A percentile compares a stretch with the other conserved stretches of the same genome.
These are phyloP conservation scores for Hanseniaspora uvarum DNA, from an alignment of 1,139 yeast genomes.

Conservation along the genomic window DNA sequence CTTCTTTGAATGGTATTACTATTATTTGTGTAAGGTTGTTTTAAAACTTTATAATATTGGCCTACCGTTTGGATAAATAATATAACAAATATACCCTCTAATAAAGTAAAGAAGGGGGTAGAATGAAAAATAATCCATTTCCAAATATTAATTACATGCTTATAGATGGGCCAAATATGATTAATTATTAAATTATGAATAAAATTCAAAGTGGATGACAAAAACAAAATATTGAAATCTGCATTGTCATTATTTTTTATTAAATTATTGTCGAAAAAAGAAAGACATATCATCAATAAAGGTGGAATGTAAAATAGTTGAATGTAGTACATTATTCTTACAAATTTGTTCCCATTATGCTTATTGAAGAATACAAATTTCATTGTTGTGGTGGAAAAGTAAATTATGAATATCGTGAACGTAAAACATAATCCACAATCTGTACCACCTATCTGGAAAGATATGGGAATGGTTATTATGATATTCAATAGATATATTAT, in stretches of 20 bases:
- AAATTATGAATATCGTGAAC: conserved; percentile 57
- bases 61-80: conserved; percentile 85
- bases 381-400: conserved; percentile 57
- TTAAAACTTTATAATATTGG: conserved; percentile 64
- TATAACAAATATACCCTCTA: conserved; percentile 88
- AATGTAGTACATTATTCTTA: conserved; percentile 55
- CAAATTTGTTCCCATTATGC: conserved; percentile 40
- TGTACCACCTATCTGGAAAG: conserved; percentile 91
- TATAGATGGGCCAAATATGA: conserved; percentile 20
- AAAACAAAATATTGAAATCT: conserved; percentile 18
- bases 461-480: conserved; percentile 76
- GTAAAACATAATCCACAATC: conserved; percentile 84
- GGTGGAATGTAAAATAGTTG: conserved; percentile 82
- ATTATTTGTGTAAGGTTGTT: conserved; percentile 31
- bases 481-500: conserved; percentile 55
- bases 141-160: conserved; percentile 49
- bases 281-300: conserved; percentile 59
- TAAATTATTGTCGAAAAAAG: conserved; percentile 38
- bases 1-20: conserved; percentile 11
- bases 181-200: conserved; percentile 14
- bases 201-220: conserved; percentile 20
- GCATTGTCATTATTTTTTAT: neutral
- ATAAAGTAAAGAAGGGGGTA: conserved; percentile 75
- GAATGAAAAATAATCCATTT: conserved; percentile 57
- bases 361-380: conserved; percentile 46